phyloP scores from a whole-genome alignment of 352 stramenopile species.

The Chrysophaeum taylorii region DNA sequence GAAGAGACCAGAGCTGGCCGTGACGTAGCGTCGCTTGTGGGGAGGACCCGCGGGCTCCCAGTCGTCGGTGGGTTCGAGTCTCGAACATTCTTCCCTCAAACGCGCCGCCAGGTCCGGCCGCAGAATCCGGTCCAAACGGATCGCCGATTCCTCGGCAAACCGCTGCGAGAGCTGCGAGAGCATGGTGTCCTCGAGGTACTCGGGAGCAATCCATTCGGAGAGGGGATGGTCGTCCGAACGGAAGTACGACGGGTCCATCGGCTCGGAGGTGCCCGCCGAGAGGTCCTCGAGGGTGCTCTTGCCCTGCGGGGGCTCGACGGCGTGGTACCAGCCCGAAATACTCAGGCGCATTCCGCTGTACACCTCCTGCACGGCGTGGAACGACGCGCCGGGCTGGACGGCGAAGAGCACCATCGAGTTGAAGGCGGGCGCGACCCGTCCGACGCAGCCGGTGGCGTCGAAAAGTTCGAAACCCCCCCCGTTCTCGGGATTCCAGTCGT shows the following conservation, averaged over 20 bases:
- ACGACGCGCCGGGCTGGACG: conserved; percentile 57
- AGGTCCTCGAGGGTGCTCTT: background rate
- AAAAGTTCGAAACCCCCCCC: conserved; percentile 75
- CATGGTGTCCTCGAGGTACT: background rate
- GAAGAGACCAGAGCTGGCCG: too few relatives aligned
- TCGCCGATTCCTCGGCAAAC: conserved; percentile 48
- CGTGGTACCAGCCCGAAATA: conserved; percentile 62
- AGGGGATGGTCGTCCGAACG: conserved; percentile 15
- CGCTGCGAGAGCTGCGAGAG: background rate
- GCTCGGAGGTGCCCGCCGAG: background rate
- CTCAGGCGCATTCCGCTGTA: conserved; percentile 62
- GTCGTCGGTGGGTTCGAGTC: conserved; percentile 40
- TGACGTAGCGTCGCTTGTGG: conserved; percentile 63
- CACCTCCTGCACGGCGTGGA: conserved; percentile 78
- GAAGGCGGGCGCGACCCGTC: background rate
- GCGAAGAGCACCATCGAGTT: background rate
- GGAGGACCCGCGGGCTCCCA: conserved; percentile 57
- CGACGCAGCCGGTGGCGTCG: background rate
- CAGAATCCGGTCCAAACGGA: conserved; percentile 71
- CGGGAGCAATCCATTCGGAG: conserved; percentile 18
- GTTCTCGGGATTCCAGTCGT: conserved; percentile 60
- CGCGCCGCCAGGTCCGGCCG: conserved; percentile 44
- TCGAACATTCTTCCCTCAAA: too few relatives aligned
- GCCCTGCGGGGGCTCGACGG: conserved; percentile 14
- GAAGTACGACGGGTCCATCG: conserved; percentile 12